phyloP scores from a whole-genome alignment of 352 stramenopile genomes.

The Phytophthora ramorum region DNA sequence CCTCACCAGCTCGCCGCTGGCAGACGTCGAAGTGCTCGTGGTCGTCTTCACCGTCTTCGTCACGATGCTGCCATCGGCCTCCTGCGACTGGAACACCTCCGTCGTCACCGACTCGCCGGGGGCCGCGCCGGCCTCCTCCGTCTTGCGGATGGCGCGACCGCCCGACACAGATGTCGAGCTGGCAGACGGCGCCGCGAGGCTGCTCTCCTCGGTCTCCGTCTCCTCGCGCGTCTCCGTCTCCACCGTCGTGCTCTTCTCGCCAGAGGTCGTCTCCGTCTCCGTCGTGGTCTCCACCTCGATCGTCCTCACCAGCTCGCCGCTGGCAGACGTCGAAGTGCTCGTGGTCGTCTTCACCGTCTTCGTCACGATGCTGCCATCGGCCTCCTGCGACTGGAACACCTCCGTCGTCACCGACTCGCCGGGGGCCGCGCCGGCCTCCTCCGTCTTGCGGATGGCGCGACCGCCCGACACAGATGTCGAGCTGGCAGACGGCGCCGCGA shows the following conservation, averaged over 20 bases:
- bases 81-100: conserved; percentile 10
- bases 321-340: neutral
- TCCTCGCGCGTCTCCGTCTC: conserved; percentile 8
- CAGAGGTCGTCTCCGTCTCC: conserved; percentile 5
- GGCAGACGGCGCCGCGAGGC: neutral
- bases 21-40: conserved; percentile 2
- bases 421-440: conserved; percentile 1
- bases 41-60: conserved; percentile 12
- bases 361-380: conserved; percentile 3
- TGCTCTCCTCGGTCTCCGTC: conserved; percentile 1
- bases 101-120: conserved; percentile 8
- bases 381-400: conserved; percentile 6
- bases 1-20: conserved; percentile 6
- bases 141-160: neutral
- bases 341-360: conserved; percentile 8
- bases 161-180: neutral
- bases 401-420: conserved; percentile 6
- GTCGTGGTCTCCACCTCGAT: conserved; percentile 6
- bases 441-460: neutral
- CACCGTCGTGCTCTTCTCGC: conserved; percentile 7
- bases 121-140: neutral
- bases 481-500: too few relatives aligned
- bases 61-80: conserved; percentile 3
- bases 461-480: neutral
- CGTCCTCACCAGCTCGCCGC: conserved; percentile 1